Base-by-base conservation (phyloP, 257 asterid genomes). In the Jasminum sambac region DNA sequence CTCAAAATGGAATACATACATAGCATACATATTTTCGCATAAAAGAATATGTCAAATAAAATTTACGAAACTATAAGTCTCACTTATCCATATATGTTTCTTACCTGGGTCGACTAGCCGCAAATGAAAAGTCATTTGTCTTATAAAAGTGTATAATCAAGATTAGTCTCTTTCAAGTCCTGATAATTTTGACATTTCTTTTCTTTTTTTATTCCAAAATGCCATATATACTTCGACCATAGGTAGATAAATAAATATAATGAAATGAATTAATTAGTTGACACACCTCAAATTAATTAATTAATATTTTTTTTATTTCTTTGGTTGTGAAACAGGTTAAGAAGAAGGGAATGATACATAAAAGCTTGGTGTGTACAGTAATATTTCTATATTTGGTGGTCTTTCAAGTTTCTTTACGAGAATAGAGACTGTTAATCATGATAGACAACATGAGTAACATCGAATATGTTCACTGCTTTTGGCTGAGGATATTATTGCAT, bases 291-390 rank as follows among this genome's bases (percentile, higher is more conserved):
- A 52, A 52, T 55, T 55, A 55, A 55, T 55, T 55, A 0, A 8
- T 52, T n/a, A n/a, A 4, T 19, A 6, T 19, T 23, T 55, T 10
- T 5, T 55, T 24, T 55, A 4, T 55, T 23, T 55, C 36, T 10
- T 23, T 55, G 6, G 13, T 21, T 73, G 38, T 42, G 9, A 63
- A 74, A 70, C 86, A 84, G 89, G 81, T 40, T 64, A 75, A 30
- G 44, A 25, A 46, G 46, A 13, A 61, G 72, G 66, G 72, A 70
- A 55, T 55, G 30, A 34, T 26, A 55, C 67, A 40, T 43, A 76
- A 70, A 63, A 79, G 80, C 55, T 39, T 81, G 55, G 19, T 60
- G 63, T 66, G 48, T 36, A 64, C 72, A 66, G 72, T 72, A 50
- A 55, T 72, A 44, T 50, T 79, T 68, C 66, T 74, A 46, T 65